phyloP scores from a whole-genome alignment of 768 basidiomycete genomes.

The Gloeostereum incarnatum region DNA sequence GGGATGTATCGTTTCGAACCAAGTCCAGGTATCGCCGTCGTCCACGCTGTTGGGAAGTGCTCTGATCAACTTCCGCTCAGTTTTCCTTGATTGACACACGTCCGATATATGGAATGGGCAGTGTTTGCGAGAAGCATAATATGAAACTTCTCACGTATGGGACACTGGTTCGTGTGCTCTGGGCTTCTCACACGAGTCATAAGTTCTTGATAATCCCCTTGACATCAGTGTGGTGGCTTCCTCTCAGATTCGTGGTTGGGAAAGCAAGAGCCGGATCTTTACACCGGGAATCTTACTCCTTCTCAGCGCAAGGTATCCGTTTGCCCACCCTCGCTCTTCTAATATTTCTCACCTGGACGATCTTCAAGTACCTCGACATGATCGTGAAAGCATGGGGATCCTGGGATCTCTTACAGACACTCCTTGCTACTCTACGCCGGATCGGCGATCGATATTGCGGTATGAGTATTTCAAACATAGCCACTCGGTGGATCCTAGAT shows the following conservation, averaged over 20 bases:
- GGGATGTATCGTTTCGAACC: constrained; percentile 70
- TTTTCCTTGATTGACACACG: constrained; percentile 79
- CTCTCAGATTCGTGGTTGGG: constrained; percentile 70
- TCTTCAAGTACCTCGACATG: constrained; percentile 73
- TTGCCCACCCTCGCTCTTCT: constrained; percentile 3
- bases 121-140: constrained; percentile 63
- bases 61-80: constrained; percentile 26
- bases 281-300: constrained; percentile 59
- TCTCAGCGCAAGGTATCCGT: constrained; percentile 68
- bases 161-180: constrained; percentile 57
- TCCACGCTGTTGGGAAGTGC: no score
- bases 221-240: constrained; percentile 69
- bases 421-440: constrained; percentile 45
- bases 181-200: no score
- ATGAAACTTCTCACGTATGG: constrained; percentile 78
- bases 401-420: constrained; percentile 67
- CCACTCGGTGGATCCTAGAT: constrained; percentile 78
- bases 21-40: constrained; percentile 57
- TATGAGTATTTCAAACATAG: constrained; percentile 67
- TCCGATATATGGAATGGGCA: constrained; percentile 67
- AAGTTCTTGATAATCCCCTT: no score
- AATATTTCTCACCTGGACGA: neutral
- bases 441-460: constrained; percentile 62
- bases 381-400: constrained; percentile 72
- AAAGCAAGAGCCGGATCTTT: constrained; percentile 60